Evolutionary conservation across 1,139 yeast species (phyloP), one percentile per base, ranked within the genome.

Genomic region (Scheffersomyces titani): DNA sequence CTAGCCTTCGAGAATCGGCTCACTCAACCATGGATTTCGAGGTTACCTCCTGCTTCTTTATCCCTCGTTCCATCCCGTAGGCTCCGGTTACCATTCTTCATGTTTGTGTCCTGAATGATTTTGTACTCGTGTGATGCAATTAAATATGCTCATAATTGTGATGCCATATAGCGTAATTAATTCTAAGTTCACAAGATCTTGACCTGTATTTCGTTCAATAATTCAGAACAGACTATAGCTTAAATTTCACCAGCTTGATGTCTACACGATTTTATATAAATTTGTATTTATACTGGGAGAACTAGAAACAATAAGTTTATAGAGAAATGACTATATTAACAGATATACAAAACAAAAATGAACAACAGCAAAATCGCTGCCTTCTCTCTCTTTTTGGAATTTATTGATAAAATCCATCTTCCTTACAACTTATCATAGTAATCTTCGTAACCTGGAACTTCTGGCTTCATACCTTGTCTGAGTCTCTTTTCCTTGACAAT

Each of bases 371-470:
- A 19, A 46, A 30, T 22, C 24, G 13, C 40, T 46, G 49, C n/a
- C 22, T 46, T 46, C 49, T 46, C 49, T 46, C 22, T 30, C 40
- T 30, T 30, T 30, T 30, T 30, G 40, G 40, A 30, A 30, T 30
- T 30, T 30, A 30, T 30, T 30, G 40, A 30, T 30, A 30, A 30
- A 30, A 16, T 11, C 49, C 20, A 52, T 19, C 22, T 19, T 51
- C 65, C 84, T 88, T 92, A 94, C 84, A 94, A 92, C 85, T 93
- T 93, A 88, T 94, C 99, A 87, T 94, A 94, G 90, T 91, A 94
- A 86, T 94, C 98, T 84, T 92, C 97, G 91, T 94, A 94, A 80
- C 96, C 97, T 84, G 99, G 98, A 81, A 93, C 97, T 73, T 80
- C 89, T 73, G 91, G 92, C 91, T 94, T 94, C 87, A 91, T 79